Conservation (phyloP, 371 early-diverging fungal genomes). For the Phascolomyces articulosus region DNA sequence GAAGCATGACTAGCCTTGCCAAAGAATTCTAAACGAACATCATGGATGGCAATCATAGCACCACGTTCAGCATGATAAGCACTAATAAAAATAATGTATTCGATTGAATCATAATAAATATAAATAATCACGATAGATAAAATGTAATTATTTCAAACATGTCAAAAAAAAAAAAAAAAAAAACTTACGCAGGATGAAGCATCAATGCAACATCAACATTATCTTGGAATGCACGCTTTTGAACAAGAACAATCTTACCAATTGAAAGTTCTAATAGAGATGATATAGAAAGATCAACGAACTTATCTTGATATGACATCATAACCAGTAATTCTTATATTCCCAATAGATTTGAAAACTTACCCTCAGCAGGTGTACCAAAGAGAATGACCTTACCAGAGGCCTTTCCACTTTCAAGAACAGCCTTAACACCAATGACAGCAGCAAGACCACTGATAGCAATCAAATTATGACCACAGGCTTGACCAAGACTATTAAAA, state of each 20-base stretch:
- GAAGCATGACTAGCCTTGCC: conserved; percentile 65
- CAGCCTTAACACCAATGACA: conserved; percentile 54
- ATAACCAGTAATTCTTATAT: too few relatives aligned
- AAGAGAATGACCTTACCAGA: conserved; percentile 64
- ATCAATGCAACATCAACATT: conserved; percentile 69
- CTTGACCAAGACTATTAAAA: conserved; percentile 44
- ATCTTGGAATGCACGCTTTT: conserved; percentile 62
- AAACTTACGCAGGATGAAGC: conserved; percentile 67
- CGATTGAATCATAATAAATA: too few relatives aligned
- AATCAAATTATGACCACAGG: conserved; percentile 65
- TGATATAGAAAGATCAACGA: not conserved
- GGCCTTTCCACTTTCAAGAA: conserved; percentile 49
- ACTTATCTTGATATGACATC: too few relatives aligned
- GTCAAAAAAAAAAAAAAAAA: not conserved
- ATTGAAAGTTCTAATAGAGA: conserved; percentile 39
- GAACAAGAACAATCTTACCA: conserved; percentile 70
- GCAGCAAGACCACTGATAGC: conserved; percentile 68
- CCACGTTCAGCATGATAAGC: conserved; percentile 21
- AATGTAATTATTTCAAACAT: too few relatives aligned
- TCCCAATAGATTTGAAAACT: too few relatives aligned
- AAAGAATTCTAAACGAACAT: conserved; percentile 54
- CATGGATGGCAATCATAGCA: conserved; percentile 40
- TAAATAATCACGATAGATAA: too few relatives aligned
- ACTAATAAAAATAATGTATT: not conserved
- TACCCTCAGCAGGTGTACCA: conserved; percentile 76